A percentile compares a stretch with the other conserved stretches of the same genome.
phyloP scores from a whole-genome alignment of 257 asterid genomes.

The Nicotiana tabacum region DNA sequence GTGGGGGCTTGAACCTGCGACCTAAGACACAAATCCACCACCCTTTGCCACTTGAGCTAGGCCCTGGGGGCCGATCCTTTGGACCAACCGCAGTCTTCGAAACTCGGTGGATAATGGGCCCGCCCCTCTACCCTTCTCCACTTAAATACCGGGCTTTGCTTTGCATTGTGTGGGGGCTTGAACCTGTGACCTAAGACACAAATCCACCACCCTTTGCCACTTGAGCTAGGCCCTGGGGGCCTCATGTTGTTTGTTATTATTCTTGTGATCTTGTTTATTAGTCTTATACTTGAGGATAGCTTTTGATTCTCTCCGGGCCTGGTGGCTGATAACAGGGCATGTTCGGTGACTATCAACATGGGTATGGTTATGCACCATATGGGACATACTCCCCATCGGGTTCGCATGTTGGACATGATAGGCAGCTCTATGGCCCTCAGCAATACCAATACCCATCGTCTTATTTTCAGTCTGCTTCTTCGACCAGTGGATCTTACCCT shows the following conservation, averaged over 20 bases:
- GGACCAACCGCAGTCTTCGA: no score
- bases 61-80: no score
- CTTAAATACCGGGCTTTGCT: no score
- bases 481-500: constrained; percentile 8
- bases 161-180: no score
- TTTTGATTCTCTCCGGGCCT: background rate
- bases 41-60: no score
- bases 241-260: background rate
- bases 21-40: no score
- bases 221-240: background rate
- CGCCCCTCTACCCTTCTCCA: no score
- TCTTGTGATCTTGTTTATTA: background rate
- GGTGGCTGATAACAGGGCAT: constrained; percentile 24
- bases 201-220: no score
- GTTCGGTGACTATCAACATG: constrained; percentile 33
- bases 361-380: constrained; percentile 32
- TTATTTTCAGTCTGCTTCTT: constrained; percentile 27
- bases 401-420: constrained; percentile 27
- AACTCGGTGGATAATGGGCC: no score
- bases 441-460: constrained; percentile 35
- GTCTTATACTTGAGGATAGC: background rate
- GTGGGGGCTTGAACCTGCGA: no score
- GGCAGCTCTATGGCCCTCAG: constrained; percentile 27
- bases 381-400: constrained; percentile 30
- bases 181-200: no score